Evolutionary conservation across 1,284 basidiomycete genomes (phyloP).

Genomic region (Sphaerobolus stellatus): DNA sequence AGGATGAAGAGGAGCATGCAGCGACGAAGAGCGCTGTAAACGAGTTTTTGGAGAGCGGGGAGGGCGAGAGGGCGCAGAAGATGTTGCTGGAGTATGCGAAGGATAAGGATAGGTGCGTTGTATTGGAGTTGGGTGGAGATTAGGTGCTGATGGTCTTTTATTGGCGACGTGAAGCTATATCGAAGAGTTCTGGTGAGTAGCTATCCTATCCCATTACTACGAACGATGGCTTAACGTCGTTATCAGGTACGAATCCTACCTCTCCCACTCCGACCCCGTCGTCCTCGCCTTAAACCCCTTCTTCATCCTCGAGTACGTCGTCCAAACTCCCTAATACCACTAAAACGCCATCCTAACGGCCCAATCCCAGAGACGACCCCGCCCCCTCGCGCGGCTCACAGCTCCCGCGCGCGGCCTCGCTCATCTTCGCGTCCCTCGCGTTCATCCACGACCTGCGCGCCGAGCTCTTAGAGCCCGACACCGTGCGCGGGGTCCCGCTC

Average conservation of each 20-base stretch:
- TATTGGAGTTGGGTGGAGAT: no score
- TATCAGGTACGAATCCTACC: constrained; percentile 84
- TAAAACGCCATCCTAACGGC: not conserved
- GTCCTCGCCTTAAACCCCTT: constrained; percentile 94
- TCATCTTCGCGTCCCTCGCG: constrained; percentile 86
- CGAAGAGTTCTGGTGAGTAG: constrained; percentile 89
- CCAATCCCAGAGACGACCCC: constrained; percentile 76
- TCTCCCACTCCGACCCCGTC: constrained; percentile 89
- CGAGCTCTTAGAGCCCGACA: constrained; percentile 81
- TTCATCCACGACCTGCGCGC: constrained; percentile 94
- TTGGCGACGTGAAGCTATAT: constrained; percentile 78
- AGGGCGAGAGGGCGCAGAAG: constrained; percentile 81
- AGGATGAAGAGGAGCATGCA: constrained; percentile 66
- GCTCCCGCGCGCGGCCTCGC: constrained; percentile 82
- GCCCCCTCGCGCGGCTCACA: constrained; percentile 89
- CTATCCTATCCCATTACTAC: not conserved
- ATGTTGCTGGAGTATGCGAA: constrained; percentile 77
- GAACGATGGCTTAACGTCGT: not conserved
- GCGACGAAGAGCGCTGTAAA: constrained; percentile 73
- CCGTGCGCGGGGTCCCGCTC: constrained; percentile 74
- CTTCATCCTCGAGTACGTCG: constrained; percentile 91
- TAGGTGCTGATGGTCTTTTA: no score
- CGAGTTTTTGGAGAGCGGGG: constrained; percentile 73
- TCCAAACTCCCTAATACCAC: not conserved
- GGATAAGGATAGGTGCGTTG: constrained; percentile 59